phyloP scores from a whole-genome alignment of 2,329 filamentous ascomycete genomes.

The Fusarium azukiicola region DNA sequence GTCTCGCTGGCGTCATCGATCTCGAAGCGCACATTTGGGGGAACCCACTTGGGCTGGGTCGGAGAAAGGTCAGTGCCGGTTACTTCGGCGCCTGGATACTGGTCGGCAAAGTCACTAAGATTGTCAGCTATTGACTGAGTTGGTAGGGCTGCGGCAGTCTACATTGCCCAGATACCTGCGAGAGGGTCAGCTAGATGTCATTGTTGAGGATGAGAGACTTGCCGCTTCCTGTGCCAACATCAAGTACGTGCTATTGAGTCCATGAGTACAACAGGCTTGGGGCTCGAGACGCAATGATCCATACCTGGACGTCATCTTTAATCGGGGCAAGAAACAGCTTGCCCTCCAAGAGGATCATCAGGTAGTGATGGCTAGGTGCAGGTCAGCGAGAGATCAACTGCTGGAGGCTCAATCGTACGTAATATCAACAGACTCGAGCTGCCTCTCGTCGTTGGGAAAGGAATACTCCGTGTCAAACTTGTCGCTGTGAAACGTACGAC shows the following conservation, averaged over 20 bases:
- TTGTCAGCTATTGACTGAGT: not conserved
- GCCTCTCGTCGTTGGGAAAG: conserved; percentile 36
- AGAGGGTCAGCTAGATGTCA: not conserved
- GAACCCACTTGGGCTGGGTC: conserved; percentile 45
- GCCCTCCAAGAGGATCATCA: conserved; percentile 26
- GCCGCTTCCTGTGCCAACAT: conserved; percentile 40
- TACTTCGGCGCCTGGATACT: conserved; percentile 38
- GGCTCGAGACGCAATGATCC: too few species aligned
- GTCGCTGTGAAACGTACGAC: conserved; percentile 41
- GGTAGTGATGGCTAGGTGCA: conserved; percentile 29
- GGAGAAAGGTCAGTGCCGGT: conserved; percentile 48
- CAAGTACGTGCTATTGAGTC: conserved; percentile 30
- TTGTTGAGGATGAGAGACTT: rapidly evolving
- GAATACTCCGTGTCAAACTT: conserved; percentile 34
- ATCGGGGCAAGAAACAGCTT: conserved; percentile 29
- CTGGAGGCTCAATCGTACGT: not conserved
- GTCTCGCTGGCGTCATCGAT: conserved; percentile 44
- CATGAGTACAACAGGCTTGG: too few species aligned
- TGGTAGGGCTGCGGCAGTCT: too few species aligned
- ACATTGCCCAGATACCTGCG: conserved; percentile 42
- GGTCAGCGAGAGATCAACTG: not conserved
- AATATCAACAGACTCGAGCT: conserved; percentile 36
- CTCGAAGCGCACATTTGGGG: conserved; percentile 49
- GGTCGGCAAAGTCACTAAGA: conserved; percentile 47
- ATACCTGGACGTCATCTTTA: conserved; percentile 8